Evolutionary conservation across 441 rosid genomes (phyloP).

Genomic region (Aquilaria agallochum): DNA sequence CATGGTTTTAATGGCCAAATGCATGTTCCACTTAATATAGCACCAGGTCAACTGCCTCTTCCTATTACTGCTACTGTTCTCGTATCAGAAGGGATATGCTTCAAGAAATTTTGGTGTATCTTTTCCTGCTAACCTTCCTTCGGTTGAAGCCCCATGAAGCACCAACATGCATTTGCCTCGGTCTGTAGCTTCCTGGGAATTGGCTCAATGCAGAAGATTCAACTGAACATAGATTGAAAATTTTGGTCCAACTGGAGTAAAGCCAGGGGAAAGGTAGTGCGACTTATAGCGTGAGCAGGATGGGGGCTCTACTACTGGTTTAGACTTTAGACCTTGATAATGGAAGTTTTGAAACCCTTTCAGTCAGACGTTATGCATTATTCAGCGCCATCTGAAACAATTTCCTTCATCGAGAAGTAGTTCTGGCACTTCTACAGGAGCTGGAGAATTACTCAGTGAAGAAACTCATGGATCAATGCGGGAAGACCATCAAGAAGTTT

Average conservation of each 20-base stretch:
- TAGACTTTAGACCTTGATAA: conserved; percentile 43
- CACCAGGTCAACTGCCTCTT: conserved; percentile 62
- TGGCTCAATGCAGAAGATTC: conserved; percentile 56
- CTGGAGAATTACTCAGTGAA: conserved; percentile 34
- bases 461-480: conserved; percentile 29
- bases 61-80: conserved; percentile 52
- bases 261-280: conserved; percentile 45
- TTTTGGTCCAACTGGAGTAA: conserved; percentile 40
- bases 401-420: conserved; percentile 45
- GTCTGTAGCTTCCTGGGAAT: conserved; percentile 50
- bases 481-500: conserved; percentile 36
- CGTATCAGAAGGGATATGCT: conserved; percentile 57
- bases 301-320: conserved; percentile 39
- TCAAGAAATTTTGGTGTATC: conserved; percentile 64
- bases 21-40: conserved; percentile 59
- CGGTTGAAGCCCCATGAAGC: conserved; percentile 59
- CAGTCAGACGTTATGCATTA: conserved; percentile 53
- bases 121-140: conserved; percentile 54
- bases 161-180: conserved; percentile 66
- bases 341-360: conserved; percentile 48
- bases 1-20: conserved; percentile 76
- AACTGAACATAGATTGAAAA: conserved; percentile 38
- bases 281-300: conserved; percentile 69
- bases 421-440: conserved; percentile 39
- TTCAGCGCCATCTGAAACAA: conserved; percentile 38